phyloP scores from a whole-genome alignment of 768 basidiomycete species.

The Lentinula sp. region DNA sequence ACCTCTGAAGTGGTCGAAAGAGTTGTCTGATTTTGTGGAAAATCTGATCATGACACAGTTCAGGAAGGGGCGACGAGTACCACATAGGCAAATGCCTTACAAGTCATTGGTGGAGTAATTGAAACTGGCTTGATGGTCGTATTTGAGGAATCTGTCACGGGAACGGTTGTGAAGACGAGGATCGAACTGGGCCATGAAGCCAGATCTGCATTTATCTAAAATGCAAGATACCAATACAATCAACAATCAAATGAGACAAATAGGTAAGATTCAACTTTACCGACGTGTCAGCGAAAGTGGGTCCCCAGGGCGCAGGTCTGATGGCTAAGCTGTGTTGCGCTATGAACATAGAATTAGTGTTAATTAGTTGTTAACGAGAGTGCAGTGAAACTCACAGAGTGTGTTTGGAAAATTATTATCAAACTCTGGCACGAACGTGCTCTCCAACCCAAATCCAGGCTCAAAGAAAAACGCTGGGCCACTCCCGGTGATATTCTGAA shows the following conservation, averaged over 20 bases:
- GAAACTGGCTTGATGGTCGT: neutral
- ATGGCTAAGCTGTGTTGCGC: neutral
- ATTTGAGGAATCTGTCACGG: neutral
- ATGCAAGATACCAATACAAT: neutral
- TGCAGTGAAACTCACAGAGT: neutral
- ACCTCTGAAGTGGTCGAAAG: neutral
- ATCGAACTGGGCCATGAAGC: neutral
- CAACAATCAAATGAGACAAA: too few relatives aligned
- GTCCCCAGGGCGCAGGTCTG: neutral
- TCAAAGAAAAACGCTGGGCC: neutral
- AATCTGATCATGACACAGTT: neutral
- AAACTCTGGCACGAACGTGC: neutral
- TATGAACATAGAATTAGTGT: neutral
- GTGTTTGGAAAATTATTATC: neutral
- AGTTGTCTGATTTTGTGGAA: neutral
- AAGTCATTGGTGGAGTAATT: neutral
- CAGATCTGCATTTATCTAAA: neutral
- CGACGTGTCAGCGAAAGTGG: neutral
- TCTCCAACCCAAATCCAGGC: neutral
- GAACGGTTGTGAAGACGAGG: conserved; percentile 1
- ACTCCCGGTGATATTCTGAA: neutral
- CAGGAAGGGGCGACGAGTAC: neutral
- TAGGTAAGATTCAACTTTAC: neutral
- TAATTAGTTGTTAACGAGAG: neutral
- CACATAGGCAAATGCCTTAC: neutral